phyloP scores from a whole-genome alignment of 805 yeast species.

The Teunomyces stri region DNA sequence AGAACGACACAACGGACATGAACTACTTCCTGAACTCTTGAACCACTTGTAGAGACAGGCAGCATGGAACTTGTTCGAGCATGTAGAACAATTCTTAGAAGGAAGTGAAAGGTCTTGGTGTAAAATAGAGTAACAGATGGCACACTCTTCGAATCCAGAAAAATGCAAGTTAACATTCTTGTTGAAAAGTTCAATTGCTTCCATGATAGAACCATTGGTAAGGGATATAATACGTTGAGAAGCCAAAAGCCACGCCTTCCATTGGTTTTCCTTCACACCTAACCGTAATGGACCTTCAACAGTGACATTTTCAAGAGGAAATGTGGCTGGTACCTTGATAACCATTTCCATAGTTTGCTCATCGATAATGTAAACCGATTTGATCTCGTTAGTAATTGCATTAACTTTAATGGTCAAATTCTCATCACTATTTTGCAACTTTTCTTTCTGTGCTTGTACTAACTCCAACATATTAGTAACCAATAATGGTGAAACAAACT shows the following conservation, averaged over 20 bases:
- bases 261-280: conserved; percentile 87
- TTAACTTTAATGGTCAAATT: conserved; percentile 62
- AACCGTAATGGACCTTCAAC: conserved; percentile 77
- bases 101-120: conserved; percentile 92
- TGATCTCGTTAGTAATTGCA: conserved; percentile 62
- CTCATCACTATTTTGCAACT: conserved; percentile 32
- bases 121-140: conserved; percentile 89
- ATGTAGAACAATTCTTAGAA: conserved; percentile 80
- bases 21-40: conserved; percentile 84
- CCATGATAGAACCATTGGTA: conserved; percentile 68
- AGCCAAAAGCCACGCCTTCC: conserved; percentile 94
- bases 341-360: conserved; percentile 83
- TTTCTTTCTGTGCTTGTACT: conserved; percentile 43
- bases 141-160: conserved; percentile 94
- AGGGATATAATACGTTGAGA: conserved; percentile 79
- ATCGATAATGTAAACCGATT: conserved; percentile 72
- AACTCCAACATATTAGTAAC: conserved; percentile 55
- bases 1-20: conserved; percentile 92
- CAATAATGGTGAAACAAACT: conserved; percentile 61
- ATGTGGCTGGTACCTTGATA: conserved; percentile 67
- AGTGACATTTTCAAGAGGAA: conserved; percentile 72
- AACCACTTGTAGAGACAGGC: conserved; percentile 98
- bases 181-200: conserved; percentile 64
- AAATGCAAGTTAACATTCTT: conserved; percentile 81
- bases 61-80: conserved; percentile 92